Evolutionary conservation across 2,329 filamentous ascomycete genomes (phyloP), one percentile per base, ranked within the genome.

Genomic region (Fusarium longipes): DNA sequence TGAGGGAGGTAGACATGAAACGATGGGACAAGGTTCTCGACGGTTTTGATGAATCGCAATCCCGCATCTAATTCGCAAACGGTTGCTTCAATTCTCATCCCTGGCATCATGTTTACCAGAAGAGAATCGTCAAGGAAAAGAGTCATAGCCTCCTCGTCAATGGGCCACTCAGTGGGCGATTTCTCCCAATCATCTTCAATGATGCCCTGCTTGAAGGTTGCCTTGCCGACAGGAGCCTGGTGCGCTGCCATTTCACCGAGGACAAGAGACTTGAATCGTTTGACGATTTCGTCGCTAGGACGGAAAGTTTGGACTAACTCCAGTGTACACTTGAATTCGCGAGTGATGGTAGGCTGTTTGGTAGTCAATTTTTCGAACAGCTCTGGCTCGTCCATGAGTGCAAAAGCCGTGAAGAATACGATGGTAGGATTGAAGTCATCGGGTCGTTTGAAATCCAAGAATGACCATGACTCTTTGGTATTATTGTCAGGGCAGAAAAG

Each of bases 1-100:
- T 94, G 92, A 1, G 86, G 84, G 25, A 93, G 79, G 57, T 87
- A 87, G 0, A 82, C 84, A 73, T 91, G 87, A 73, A 91, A 92
- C 0, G 84, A 86, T 5, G 87, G 87, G 57, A 86, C 84, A 12
- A 89, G 74, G 1, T 82, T 82, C 27, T 80, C 74, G 17, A 90
- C 75, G 3, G 82, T 77, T 73, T 89, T 89, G 74, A 93, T 86
- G 74, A 91, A 93, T 65, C 81, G 82, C 24, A 92, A 61, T 4
- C 87, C 90, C 24, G 89, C 87, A 69, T 84, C 84, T 24, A 92
- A 77, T 57, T 87, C 80, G 66, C 83, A 86, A 11, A 92, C 79
- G 0, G 76, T 78, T 0, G 86, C 77, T 25, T 83, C 81, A 32
- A 92, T 70, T 75, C 89, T 91, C 82, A 91, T 86, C 1, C 93